These are phyloP conservation scores for Periconia sp. DNA, from an alignment of 2,329 filamentous ascomycete species.

Conservation along the genomic window DNA sequence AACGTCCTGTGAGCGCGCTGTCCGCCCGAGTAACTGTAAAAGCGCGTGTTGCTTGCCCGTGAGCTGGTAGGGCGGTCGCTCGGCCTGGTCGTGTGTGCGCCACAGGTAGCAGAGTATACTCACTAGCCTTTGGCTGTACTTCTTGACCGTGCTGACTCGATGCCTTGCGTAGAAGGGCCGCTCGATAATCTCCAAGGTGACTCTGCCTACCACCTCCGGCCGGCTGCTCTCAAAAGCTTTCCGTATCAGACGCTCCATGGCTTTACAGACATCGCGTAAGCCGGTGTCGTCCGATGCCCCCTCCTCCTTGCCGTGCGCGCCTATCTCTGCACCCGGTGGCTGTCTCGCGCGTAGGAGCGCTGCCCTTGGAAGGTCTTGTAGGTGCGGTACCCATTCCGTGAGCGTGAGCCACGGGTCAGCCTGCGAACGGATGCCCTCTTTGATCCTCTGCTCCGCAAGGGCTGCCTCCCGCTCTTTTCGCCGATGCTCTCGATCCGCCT, in stretches of 20 bases:
- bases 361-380: background rate
- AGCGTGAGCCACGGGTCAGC: background rate
- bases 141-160: background rate
- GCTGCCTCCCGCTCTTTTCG: background rate
- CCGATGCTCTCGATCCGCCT: background rate
- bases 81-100: background rate
- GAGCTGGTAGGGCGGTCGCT: no score
- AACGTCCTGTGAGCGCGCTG: no score
- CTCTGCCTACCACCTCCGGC: background rate
- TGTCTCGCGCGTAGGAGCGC: background rate
- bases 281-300: no score
- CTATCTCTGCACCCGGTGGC: no score
- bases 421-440: background rate
- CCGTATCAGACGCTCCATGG: background rate
- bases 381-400: background rate
- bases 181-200: background rate
- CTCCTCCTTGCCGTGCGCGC: no score
- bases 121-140: background rate
- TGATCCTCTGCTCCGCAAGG: background rate
- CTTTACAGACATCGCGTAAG: background rate
- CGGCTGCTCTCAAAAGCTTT: background rate
- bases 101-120: background rate
- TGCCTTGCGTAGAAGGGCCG: constrained; percentile 1
- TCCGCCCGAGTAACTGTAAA: no score
- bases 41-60: no score